phyloP scores from a whole-genome alignment of 2,329 filamentous ascomycete genomes.

The Didymella pinodella region DNA sequence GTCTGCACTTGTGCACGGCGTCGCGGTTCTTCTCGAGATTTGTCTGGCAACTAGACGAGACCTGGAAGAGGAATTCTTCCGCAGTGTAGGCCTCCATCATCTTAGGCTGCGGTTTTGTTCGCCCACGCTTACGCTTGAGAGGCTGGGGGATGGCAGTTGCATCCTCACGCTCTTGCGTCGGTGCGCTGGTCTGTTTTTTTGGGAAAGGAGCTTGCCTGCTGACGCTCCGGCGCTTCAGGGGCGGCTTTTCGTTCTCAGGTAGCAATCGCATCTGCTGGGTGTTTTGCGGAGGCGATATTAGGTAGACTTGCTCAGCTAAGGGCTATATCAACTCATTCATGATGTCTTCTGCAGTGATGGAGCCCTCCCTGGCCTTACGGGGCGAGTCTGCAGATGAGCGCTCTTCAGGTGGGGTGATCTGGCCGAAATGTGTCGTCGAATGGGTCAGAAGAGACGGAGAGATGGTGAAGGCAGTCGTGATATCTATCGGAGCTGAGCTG shows the following conservation, averaged over 20 bases:
- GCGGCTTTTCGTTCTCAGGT: slow-evolving; percentile 18
- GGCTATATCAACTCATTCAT: slow-evolving; percentile 41
- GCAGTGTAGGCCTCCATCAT: slow-evolving; percentile 42
- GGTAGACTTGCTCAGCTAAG: background rate
- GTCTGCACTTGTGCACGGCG: slow-evolving; percentile 76
- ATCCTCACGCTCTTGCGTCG: slow-evolving; percentile 23
- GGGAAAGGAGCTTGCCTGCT: slow-evolving; percentile 27
- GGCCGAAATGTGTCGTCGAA: slow-evolving; percentile 44
- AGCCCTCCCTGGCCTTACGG: slow-evolving; percentile 28
- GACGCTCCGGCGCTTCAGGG: slow-evolving; percentile 42
- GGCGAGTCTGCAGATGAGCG: slow-evolving; percentile 36
- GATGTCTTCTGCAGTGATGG: slow-evolving; percentile 42
- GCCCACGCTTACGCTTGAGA: slow-evolving; percentile 48
- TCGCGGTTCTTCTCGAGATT: slow-evolving; percentile 73
- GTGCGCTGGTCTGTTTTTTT: slow-evolving; percentile 10
- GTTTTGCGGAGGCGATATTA: slow-evolving; percentile 5
- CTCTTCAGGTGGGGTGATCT: slow-evolving; percentile 50
- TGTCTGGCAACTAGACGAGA: slow-evolving; percentile 46
- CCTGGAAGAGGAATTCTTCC: slow-evolving; percentile 45
- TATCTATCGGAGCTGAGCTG: slow-evolving; percentile 14
- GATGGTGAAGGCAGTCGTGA: slow-evolving; percentile 33
- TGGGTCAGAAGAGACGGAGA: slow-evolving; percentile 41
- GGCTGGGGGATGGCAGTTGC: slow-evolving; percentile 33
- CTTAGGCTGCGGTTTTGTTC: slow-evolving; percentile 47
- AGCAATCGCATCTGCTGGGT: slow-evolving; percentile 17